Evolutionary conservation across 1,139 yeast species (phyloP).

Genomic region (Debaryomyces udenii): DNA sequence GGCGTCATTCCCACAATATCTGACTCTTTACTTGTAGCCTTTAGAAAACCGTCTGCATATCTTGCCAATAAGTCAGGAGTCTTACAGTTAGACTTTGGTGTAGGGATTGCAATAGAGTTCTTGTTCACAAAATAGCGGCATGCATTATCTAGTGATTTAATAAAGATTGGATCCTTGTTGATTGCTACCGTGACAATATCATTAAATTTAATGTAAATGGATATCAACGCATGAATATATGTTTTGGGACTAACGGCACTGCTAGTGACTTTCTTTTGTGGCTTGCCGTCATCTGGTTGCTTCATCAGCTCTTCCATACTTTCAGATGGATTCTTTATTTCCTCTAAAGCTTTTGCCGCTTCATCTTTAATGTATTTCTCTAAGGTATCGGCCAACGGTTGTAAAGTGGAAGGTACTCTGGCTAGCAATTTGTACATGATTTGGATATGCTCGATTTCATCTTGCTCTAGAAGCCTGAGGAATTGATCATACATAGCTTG

Average conservation of each 20-base stretch:
- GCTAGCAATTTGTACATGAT: conserved; percentile 77
- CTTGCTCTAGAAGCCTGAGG: conserved; percentile 68
- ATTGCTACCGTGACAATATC: conserved; percentile 71
- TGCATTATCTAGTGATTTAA: conserved; percentile 87
- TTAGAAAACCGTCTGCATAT: conserved; percentile 83
- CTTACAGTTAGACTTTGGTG: conserved; percentile 49
- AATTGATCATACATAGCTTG: conserved; percentile 78
- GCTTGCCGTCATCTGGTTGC: conserved; percentile 17
- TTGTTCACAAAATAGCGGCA: conserved; percentile 83
- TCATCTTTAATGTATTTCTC: conserved; percentile 74
- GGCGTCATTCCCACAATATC: conserved; percentile 75
- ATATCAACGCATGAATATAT: conserved; percentile 77
- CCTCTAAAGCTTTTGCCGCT: conserved; percentile 70
- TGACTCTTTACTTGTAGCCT: conserved; percentile 70
- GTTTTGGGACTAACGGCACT: conserved; percentile 67
- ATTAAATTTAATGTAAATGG: conserved; percentile 68
- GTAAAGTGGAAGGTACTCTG: conserved; percentile 73
- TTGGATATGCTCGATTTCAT: conserved; percentile 74
- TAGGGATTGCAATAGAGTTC: conserved; percentile 77
- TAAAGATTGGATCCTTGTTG: conserved; percentile 75
- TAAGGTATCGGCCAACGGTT: conserved; percentile 74
- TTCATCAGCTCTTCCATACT: conserved; percentile 26
- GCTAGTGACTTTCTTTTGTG: conserved; percentile 26
- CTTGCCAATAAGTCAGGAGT: conserved; percentile 93
- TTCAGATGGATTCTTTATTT: conserved; percentile 55